A percentile compares a stretch with the other conserved stretches of the same genome.
Conservation (phyloP, 345 rosid species). For the Carallia brachiata region DNA sequence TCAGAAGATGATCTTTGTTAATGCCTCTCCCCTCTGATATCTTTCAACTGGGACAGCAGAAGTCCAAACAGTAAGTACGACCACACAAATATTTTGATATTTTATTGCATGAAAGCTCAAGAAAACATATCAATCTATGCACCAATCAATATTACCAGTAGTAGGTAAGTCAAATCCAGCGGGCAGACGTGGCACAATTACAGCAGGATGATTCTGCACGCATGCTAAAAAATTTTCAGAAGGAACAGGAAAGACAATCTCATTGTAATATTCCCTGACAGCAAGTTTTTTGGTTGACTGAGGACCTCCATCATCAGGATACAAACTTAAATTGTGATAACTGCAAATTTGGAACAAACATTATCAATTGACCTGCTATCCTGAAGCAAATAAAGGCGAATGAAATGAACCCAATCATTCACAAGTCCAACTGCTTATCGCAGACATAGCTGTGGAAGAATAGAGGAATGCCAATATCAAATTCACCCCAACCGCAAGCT, state of each 20-base stretch:
- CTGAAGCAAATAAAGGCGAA: neutral
- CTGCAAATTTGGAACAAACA: constrained; percentile 34
- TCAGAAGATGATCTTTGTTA: constrained; percentile 54
- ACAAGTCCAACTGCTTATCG: constrained; percentile 67
- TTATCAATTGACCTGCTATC: neutral
- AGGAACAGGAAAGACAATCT: constrained; percentile 78
- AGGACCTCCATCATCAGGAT: constrained; percentile 64
- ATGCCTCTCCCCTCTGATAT: constrained; percentile 43
- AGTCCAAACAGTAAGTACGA: constrained; percentile 17
- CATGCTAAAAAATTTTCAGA: constrained; percentile 63
- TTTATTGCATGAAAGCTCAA: too few relatives aligned
- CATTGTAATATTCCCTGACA: constrained; percentile 76
- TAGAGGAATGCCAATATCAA: constrained; percentile 60
- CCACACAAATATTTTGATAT: neutral
- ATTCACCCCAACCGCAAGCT: constrained; percentile 95
- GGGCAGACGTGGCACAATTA: constrained; percentile 54
- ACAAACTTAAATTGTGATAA: constrained; percentile 66
- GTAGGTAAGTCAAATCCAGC: constrained; percentile 46
- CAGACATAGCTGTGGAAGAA: constrained; percentile 65
- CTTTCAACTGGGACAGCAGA: constrained; percentile 37
- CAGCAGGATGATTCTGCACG: constrained; percentile 68
- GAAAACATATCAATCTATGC: neutral
- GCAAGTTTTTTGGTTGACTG: constrained; percentile 74
- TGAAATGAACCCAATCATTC: constrained; percentile 31
- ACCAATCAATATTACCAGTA: constrained; percentile 38